These are phyloP conservation scores for Epipyxis sp. DNA, from an alignment of 108 stramenopile species.

Conservation along the genomic window DNA sequence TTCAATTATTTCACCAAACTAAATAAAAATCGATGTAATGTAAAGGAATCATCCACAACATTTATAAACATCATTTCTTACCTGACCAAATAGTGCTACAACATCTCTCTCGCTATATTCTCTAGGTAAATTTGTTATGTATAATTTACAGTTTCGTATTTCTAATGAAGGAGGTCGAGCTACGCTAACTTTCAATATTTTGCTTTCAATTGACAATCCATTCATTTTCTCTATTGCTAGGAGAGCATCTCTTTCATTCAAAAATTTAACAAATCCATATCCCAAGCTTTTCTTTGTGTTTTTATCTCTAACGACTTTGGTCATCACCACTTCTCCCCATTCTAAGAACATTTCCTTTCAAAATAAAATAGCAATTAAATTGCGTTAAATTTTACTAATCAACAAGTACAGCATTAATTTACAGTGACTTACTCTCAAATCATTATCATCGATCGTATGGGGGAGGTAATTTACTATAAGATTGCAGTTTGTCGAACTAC, in stretches of 20 bases:
- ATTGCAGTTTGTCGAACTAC: conserved; percentile 28
- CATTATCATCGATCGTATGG: conserved; percentile 44
- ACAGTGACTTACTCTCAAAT: background rate
- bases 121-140: conserved; percentile 48
- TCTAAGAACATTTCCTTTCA: conserved; percentile 44
- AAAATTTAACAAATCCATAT: conserved; percentile 51
- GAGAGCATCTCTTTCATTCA: conserved; percentile 43
- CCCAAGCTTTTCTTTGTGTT: conserved; percentile 52
- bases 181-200: conserved; percentile 49
- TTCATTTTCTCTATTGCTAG: conserved; percentile 44
- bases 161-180: conserved; percentile 47
- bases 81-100: conserved; percentile 37
- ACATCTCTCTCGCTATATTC: conserved; percentile 45
- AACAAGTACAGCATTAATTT: background rate
- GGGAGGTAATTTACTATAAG: conserved; percentile 55
- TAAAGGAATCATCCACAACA: background rate
- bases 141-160: conserved; percentile 50
- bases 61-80: background rate
- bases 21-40: conserved; percentile 9
- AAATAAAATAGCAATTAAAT: background rate
- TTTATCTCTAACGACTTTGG: conserved; percentile 51
- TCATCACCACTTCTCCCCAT: conserved; percentile 46
- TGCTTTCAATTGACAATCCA: conserved; percentile 45
- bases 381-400: background rate
- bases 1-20: conserved; percentile 53